Conservation (phyloP, 805 yeast species). For the Wickerhamiella slavikovae region DNA sequence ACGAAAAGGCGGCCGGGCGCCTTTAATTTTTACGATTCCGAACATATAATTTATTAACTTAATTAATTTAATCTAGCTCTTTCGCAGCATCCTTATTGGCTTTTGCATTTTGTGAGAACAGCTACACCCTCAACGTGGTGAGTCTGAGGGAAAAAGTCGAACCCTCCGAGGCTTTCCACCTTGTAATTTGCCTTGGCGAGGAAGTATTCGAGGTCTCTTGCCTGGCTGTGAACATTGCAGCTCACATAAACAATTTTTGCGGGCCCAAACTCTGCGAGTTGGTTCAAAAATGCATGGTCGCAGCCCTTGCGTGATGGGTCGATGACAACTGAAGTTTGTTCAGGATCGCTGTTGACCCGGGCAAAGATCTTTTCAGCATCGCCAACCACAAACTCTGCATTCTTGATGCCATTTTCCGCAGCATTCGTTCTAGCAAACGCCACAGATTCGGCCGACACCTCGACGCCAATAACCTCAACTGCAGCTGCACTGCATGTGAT, state of each 20-base stretch:
- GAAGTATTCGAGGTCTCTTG: constrained; percentile 77
- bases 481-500: constrained; percentile 68
- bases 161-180: constrained; percentile 74
- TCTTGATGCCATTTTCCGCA: constrained; percentile 45
- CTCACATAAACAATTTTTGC: constrained; percentile 82
- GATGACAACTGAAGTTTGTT: constrained; percentile 67
- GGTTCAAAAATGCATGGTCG: constrained; percentile 70
- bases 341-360: constrained; percentile 38
- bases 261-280: constrained; percentile 66
- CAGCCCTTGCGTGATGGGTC: constrained; percentile 98
- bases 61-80: background rate
- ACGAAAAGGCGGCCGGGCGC: constrained; percentile 2
- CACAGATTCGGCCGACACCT: constrained; percentile 78
- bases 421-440: constrained; percentile 75
- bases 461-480: constrained; percentile 80
- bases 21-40: background rate
- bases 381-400: constrained; percentile 73
- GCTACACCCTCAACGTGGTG: constrained; percentile 84
- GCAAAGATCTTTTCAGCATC: constrained; percentile 81
- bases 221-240: constrained; percentile 95
- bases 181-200: constrained; percentile 38
- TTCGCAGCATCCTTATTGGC: background rate
- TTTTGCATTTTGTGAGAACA: constrained; percentile 23
- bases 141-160: constrained; percentile 92
- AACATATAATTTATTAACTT: background rate